Percentiles rank a stretch among this genome's conserved stretches.
phyloP scores from a whole-genome alignment of 2,329 filamentous ascomycete genomes.

The Penicillium sp. region DNA sequence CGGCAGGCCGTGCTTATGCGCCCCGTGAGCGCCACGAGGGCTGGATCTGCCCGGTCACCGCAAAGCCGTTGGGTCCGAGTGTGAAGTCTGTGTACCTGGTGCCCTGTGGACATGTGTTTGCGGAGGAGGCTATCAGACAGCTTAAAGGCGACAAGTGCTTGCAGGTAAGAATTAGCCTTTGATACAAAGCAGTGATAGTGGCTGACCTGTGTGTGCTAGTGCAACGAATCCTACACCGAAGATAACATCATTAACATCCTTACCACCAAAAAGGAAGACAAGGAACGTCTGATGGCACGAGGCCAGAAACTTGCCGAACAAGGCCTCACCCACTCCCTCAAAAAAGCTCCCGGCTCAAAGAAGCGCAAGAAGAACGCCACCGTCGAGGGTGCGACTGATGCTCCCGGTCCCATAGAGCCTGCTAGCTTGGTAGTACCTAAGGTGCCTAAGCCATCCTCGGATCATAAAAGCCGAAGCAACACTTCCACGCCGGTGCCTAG shows the following conservation, averaged over 20 bases:
- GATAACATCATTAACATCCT: slow-evolving; percentile 83
- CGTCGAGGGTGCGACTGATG: slow-evolving; percentile 35
- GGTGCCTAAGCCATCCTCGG: slow-evolving; percentile 21
- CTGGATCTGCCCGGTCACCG: slow-evolving; percentile 83
- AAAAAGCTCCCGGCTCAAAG: slow-evolving; percentile 67
- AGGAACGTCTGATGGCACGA: slow-evolving; percentile 65
- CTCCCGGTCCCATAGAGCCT: slow-evolving; percentile 37
- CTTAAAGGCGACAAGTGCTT: slow-evolving; percentile 65
- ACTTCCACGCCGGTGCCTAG: slow-evolving; percentile 36
- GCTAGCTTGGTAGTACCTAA: slow-evolving; percentile 35
- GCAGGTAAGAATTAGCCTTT: slow-evolving; percentile 44
- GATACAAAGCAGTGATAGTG: background rate
- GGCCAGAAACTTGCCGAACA: slow-evolving; percentile 67
- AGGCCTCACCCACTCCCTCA: slow-evolving; percentile 81
- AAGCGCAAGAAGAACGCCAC: slow-evolving; percentile 72
- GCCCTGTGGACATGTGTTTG: slow-evolving; percentile 93
- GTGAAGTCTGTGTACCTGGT: slow-evolving; percentile 85
- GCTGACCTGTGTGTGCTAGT: slow-evolving; percentile 49
- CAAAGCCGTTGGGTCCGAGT: slow-evolving; percentile 77
- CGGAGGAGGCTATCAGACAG: slow-evolving; percentile 79
- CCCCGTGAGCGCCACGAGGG: slow-evolving; percentile 51
- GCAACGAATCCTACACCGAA: slow-evolving; percentile 69
- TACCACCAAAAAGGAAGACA: slow-evolving; percentile 68
- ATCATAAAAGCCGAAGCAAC: slow-evolving; percentile 26
- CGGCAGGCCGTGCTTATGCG: slow-evolving; percentile 39